Evolutionary conservation across 257 asterid species (phyloP).

Genomic region (Linderniella brevidens): DNA sequence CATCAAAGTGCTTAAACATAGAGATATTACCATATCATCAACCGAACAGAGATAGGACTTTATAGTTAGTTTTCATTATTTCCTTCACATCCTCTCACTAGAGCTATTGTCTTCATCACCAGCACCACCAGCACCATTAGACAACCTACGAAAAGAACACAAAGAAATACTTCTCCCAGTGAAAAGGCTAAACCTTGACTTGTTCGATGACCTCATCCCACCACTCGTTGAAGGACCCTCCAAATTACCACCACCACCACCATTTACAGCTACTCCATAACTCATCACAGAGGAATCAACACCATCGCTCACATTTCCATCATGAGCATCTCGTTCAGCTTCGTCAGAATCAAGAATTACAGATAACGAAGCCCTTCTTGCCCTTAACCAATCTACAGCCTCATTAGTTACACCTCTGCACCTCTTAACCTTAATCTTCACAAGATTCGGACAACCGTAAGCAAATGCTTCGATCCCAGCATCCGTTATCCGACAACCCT

Average conservation of each 20-base stretch:
- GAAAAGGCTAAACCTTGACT: slow-evolving; percentile 27
- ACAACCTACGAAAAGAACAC: slow-evolving; percentile 39
- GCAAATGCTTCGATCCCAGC: slow-evolving; percentile 45
- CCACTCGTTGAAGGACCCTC: slow-evolving; percentile 19
- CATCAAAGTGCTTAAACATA: too few relatives aligned
- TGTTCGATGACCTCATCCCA: slow-evolving; percentile 18
- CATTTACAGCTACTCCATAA: slow-evolving; percentile 5
- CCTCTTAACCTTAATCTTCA: slow-evolving; percentile 55
- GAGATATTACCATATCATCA: too few relatives aligned
- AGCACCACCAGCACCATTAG: slow-evolving; percentile 26
- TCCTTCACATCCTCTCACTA: too few relatives aligned
- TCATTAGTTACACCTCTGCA: slow-evolving; percentile 41
- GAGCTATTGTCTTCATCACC: slow-evolving; percentile 3
- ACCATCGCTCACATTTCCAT: slow-evolving; percentile 32
- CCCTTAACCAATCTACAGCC: slow-evolving; percentile 35
- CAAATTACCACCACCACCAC: slow-evolving; percentile 9
- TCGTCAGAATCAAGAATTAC: slow-evolving; percentile 44
- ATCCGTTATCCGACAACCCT: slow-evolving; percentile 48
- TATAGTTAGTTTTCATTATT: too few relatives aligned
- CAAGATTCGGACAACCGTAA: slow-evolving; percentile 52
- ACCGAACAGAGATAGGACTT: too few relatives aligned
- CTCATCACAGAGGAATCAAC: slow-evolving; percentile 23
- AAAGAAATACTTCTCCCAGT: slow-evolving; percentile 36
- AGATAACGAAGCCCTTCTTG: slow-evolving; percentile 25
- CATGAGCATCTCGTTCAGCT: slow-evolving; percentile 30